These are phyloP conservation scores for Lepidium africanum DNA, from an alignment of 345 rosid species.

Conservation along the genomic window DNA sequence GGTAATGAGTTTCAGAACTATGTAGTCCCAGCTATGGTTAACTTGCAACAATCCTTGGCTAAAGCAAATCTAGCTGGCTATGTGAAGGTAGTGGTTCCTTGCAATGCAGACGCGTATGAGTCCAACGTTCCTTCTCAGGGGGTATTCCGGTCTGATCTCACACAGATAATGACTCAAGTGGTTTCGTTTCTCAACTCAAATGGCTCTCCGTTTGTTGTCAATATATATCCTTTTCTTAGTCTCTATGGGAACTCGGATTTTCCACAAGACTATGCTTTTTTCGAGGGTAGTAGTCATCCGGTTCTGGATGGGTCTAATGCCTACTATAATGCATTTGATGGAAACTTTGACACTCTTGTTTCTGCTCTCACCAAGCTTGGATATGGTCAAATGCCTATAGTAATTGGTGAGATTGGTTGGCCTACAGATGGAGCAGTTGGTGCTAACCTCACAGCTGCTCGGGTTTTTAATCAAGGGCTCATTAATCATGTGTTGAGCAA, in stretches of 20 bases:
- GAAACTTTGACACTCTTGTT: conserved; percentile 84
- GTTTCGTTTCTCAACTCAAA: conserved; percentile 80
- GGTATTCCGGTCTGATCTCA: conserved; percentile 74
- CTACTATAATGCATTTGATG: conserved; percentile 87
- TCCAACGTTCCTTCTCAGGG: conserved; percentile 85
- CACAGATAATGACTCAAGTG: conserved; percentile 73
- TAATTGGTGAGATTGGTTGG: conserved; percentile 96
- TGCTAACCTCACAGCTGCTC: conserved; percentile 83
- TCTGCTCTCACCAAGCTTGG: conserved; percentile 81
- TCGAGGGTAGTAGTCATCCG: conserved; percentile 75
- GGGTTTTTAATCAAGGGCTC: conserved; percentile 86
- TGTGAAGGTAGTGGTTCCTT: conserved; percentile 84
- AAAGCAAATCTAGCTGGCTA: conserved; percentile 75
- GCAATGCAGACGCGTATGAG: conserved; percentile 95
- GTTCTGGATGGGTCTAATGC: conserved; percentile 71
- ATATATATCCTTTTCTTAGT: conserved; percentile 95
- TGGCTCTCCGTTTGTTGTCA: conserved; percentile 84
- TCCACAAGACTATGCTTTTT: conserved; percentile 93
- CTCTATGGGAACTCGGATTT: conserved; percentile 82
- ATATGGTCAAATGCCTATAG: conserved; percentile 82
- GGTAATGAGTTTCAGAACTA: conserved; percentile 57
- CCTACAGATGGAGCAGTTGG: conserved; percentile 79
- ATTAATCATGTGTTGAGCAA: conserved; percentile 56
- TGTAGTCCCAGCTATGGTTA: conserved; percentile 75
- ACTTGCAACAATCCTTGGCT: conserved; percentile 74